Percentiles rank a stretch among this genome's conserved stretches.
Evolutionary conservation across 208 protist genomes (phyloP).

Genomic region (Trypanosoma caninum): DNA sequence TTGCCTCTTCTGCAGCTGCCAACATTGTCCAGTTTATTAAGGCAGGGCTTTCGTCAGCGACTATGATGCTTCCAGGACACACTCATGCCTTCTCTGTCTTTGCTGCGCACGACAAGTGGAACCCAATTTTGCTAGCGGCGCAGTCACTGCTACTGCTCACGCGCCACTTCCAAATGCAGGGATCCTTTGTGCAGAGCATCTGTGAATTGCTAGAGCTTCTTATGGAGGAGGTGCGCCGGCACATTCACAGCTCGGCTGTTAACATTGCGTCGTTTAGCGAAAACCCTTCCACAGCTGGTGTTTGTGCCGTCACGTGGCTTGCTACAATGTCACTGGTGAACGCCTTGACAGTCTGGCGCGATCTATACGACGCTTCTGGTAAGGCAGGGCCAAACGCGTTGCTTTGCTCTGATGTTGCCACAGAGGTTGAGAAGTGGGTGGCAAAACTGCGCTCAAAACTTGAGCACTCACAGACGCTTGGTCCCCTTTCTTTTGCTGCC

Average conservation of each 20-base stretch:
- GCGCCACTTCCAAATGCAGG: conserved; percentile 81
- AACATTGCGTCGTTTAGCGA: conserved; percentile 18
- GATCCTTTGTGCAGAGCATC: conserved; percentile 50
- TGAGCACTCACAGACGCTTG: conserved; percentile 9
- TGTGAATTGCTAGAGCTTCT: conserved; percentile 47
- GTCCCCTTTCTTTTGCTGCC: conserved; percentile 16
- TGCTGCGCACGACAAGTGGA: conserved; percentile 21
- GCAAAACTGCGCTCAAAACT: conserved; percentile 26
- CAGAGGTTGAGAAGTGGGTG: conserved; percentile 34
- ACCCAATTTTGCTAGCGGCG: conserved; percentile 55
- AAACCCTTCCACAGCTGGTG: conserved; percentile 31
- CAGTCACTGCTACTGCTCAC: conserved; percentile 84
- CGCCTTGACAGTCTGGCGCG: conserved; percentile 61
- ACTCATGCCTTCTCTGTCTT: background rate
- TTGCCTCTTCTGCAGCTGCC: conserved; percentile 37
- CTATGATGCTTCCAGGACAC: background rate
- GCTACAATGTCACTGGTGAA: conserved; percentile 64
- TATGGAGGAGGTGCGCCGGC: conserved; percentile 29
- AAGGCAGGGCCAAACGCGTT: conserved; percentile 36
- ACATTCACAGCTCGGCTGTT: conserved; percentile 13
- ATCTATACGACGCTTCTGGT: conserved; percentile 32
- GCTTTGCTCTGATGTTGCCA: conserved; percentile 32
- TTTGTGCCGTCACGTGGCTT: conserved; percentile 67
- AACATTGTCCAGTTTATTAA: conserved; percentile 51
- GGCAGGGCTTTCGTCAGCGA: conserved; percentile 19